Evolutionary conservation across 75 land plant genomes (phyloP), one percentile per base, ranked within the genome.

Genomic region (Adiantum capillusveneris): DNA sequence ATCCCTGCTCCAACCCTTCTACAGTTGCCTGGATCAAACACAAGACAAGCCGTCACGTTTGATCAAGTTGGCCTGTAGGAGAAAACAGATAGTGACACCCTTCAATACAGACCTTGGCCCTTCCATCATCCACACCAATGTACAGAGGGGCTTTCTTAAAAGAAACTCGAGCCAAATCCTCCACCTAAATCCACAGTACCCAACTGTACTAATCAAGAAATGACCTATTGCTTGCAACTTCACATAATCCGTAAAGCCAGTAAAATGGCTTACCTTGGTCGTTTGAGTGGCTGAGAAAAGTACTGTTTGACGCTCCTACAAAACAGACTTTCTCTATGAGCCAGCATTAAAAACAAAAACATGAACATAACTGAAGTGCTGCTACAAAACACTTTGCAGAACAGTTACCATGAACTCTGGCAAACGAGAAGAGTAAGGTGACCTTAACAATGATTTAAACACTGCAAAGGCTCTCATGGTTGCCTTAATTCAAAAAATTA

Each of bases 201-300:
- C 19, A 29, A 46, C 11, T 26, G n/a, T n/a, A n/a, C n/a, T n/a
- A n/a, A n/a, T n/a, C n/a, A n/a, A n/a, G n/a, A n/a, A n/a, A n/a
- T n/a, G n/a, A n/a, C n/a, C n/a, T n/a, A n/a, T n/a, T n/a, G n/a
- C n/a, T n/a, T n/a, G 55, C 11, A 22, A 51, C 2, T 19, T 17
- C 7, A 37, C 50, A 45, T 29, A 6, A 26, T 45, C 16, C 28
- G 34, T 25, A 68, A 7, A 45, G 60, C 26, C 16, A 30, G 29
- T 31, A 41, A 31, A 30, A 57, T 12, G 16, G 48, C 77, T 49
- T 31, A 89, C 88, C 79, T 86, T 85, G 42, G 92, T 76, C 17
- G 97, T 92, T 60, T 92, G 97, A 39, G 97, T 92, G 48, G 97
- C 97, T 34, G 97, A 92, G 59, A 88, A 92, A 44, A 92, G 86